Base-by-base conservation (phyloP, 148 eudicot species). In the Oxyria digyna region DNA sequence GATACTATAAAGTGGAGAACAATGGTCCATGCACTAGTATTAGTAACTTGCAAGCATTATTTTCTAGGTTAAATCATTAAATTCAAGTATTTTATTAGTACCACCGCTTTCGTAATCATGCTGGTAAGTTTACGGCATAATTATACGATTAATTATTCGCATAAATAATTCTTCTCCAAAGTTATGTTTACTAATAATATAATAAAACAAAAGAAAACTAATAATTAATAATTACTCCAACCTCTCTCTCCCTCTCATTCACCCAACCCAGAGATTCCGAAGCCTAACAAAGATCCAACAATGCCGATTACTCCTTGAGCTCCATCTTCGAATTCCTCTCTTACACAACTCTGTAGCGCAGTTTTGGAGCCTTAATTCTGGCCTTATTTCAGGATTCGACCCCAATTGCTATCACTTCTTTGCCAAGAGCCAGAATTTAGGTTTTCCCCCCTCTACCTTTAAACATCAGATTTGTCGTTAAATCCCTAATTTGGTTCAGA, bases 261-360 rank as follows among this genome's bases (percentile, higher is more conserved):
- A 50, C 57, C 57, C 57, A 50, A n/a, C 26, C 24, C 26, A 50
- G 57, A 50, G 73, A 70, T 70, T 55, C 62, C 43, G 38, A 18
- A 38, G 50, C 67, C 29, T 55, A 13, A 57, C 68, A 68, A 70
- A 74, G 80, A 74, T 74, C 80, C 77, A 67, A 31, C 77, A 78
- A 74, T 78, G 80, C 43, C 80, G 74, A 67, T 45, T 59, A 21
- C 45, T 70, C 67, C 24, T 32, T 48, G 73, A 42, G 71, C 64
- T 73, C 50, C 35, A 52, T 42, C 48, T 37, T n/a, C 46, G 27
- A 11, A 40, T 15, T 70, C 33, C 18, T 52, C 29, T 49, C n/a
- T 42, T 67, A 12, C 24, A 33, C 35, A 26, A 13, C 4, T 9
- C 9, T 23, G 27, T 0, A 43, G 29, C 40, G 27, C 68, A 20